Base-by-base conservation (phyloP, 495 filamentous ascomycete species). In the Thermothielavioides terrestris region DNA sequence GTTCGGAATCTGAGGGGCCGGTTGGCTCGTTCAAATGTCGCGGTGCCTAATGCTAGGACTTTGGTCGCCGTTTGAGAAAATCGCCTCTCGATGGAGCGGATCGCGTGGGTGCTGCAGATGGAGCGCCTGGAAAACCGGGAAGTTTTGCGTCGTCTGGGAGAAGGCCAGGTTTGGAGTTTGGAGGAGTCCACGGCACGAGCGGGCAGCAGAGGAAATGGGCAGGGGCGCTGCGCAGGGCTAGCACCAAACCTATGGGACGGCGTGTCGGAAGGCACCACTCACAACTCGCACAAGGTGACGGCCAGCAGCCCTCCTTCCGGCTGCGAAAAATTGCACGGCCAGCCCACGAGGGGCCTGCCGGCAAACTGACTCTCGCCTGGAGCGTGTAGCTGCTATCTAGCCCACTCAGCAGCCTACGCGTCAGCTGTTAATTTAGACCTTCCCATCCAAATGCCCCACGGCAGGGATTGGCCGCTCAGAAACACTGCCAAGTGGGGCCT, bases 71-170 rank as follows among this genome's bases (percentile, higher is more conserved):
- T 43, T 53, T 53, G 39, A 17, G 42, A 52, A 42, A 37, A 46
- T 48, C 55, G 57, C 41, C 52, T 56, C 49, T 15, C 22, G 58
- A 57, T 34, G 56, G 55, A 49, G 21, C 42, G 60, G 53, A 52
- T 64, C 50, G 57, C 49, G 48, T 52, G 46, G 39, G 32, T 31
- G 38, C 26, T 55, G 57, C 44, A 50, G 60, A 61, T 38, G 56
- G 50, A 58, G 46, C 27, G 59, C 50, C 55, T 48, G 52, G 43
- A 54, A 57, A 63, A 66, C 46, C 36, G 37, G 35, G 51, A 53
- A 50, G n/a, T n/a, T 54, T 48, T 34, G 39, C 52, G 61, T 61
- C 42, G 56, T 56, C 58, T 53, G 56, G 56, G 58, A 61, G 50
- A 26, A 46, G 35, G 6, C 26, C 45, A 44, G 47, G 47, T 31